These are phyloP conservation scores for Ogataea angusta DNA, from an alignment of 805 yeast genomes.

Conservation along the genomic window DNA sequence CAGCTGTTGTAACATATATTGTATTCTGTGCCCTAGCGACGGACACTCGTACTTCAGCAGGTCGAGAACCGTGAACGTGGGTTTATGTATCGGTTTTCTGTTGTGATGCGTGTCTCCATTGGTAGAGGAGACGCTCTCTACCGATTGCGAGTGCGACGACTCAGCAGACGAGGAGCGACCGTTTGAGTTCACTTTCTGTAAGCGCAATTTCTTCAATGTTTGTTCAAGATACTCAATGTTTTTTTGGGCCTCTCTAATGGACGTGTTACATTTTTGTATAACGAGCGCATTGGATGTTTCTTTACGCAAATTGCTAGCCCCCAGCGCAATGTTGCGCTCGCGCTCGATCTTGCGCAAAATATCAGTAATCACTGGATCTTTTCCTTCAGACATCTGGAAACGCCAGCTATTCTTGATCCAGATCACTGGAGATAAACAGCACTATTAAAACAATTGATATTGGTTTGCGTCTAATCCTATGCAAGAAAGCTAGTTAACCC, in stretches of 20 bases:
- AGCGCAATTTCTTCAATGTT: slow-evolving; percentile 59
- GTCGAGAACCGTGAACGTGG: slow-evolving; percentile 68
- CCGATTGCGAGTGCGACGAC: slow-evolving; percentile 1
- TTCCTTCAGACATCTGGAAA: slow-evolving; percentile 18
- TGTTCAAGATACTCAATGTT: slow-evolving; percentile 87
- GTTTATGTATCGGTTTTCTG: slow-evolving; percentile 27
- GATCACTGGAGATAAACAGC: slow-evolving; percentile 1
- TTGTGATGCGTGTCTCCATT: slow-evolving; percentile 12
- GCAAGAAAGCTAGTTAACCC: not conserved
- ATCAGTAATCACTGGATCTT: slow-evolving; percentile 51
- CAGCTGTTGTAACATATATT: slow-evolving; percentile 90
- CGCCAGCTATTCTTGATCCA: slow-evolving; percentile 10
- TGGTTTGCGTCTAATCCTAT: not conserved
- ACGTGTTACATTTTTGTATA: slow-evolving; percentile 85
- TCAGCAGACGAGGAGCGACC: slow-evolving; percentile 2
- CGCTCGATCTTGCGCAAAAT: slow-evolving; percentile 83
- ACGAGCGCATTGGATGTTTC: slow-evolving; percentile 78
- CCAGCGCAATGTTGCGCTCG: slow-evolving; percentile 82
- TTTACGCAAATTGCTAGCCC: slow-evolving; percentile 77
- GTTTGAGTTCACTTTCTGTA: slow-evolving; percentile 28
- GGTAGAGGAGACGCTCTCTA: slow-evolving; percentile 2
- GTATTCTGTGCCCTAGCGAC: slow-evolving; percentile 89
- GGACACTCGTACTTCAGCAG: slow-evolving; percentile 91
- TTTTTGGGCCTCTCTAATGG: slow-evolving; percentile 85
- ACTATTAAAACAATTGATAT: not conserved